These are phyloP conservation scores for Porphyrellus sp. DNA, from an alignment of 1,284 basidiomycete genomes.

Conservation along the genomic window DNA sequence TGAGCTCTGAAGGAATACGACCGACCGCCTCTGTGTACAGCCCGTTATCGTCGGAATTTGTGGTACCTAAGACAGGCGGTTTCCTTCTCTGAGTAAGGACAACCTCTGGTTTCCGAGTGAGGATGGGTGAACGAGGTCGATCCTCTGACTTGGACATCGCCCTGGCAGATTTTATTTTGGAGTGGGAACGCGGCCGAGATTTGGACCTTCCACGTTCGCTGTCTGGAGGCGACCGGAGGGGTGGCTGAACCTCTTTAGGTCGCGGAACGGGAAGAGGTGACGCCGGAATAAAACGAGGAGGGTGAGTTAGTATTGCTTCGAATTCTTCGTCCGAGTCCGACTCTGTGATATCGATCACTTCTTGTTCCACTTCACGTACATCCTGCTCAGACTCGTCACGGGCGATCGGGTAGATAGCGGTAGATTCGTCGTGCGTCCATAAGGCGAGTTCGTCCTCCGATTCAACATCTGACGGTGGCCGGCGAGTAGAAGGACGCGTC, in stretches of 20 bases:
- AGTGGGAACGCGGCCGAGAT: conserved; percentile 7
- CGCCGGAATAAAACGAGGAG: conserved; percentile 16
- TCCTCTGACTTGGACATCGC: conserved; percentile 1
- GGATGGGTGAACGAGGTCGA: conserved; percentile 4
- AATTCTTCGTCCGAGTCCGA: conserved; percentile 35
- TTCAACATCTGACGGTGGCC: conserved; percentile 24
- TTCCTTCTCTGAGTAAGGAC: conserved; percentile 6
- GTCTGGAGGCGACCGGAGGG: conserved; percentile 20
- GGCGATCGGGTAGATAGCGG: conserved; percentile 28
- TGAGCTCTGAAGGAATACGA: conserved; percentile 2
- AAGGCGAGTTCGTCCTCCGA: conserved; percentile 48
- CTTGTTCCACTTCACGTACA: conserved; percentile 16
- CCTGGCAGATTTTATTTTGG: conserved; percentile 3
- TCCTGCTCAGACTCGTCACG: conserved; percentile 17
- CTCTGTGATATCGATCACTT: conserved; percentile 39
- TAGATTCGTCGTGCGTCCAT: conserved; percentile 42
- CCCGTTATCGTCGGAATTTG: neutral
- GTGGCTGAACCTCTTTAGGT: conserved; percentile 5
- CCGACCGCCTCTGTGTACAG: conserved; percentile 1
- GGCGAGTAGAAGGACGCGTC: conserved; percentile 11
- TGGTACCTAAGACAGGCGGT: neutral
- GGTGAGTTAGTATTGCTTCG: conserved; percentile 25
- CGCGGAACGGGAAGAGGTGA: conserved; percentile 8
- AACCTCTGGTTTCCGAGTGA: conserved; percentile 13
- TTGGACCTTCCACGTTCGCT: conserved; percentile 16